Base-by-base conservation (phyloP, 2,329 filamentous ascomycete genomes). In the Trichoderma citrinoviride region DNA sequence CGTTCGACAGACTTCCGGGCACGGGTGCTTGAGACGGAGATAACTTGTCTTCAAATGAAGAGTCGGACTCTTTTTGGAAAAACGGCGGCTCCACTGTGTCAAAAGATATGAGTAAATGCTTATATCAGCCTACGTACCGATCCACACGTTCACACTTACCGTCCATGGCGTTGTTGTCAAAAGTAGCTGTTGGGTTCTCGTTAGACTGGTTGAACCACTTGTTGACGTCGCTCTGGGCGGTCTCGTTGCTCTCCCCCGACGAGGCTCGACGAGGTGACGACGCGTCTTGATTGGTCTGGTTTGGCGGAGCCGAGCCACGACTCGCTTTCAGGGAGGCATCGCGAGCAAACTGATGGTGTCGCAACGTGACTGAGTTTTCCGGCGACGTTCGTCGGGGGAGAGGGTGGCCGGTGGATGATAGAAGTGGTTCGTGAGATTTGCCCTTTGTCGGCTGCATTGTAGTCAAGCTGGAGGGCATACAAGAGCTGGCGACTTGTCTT, bases 171-270 rank as follows among this genome's bases (percentile, higher is more conserved):
- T 71, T 74, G 25, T 76, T 74, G 33, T 82, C 77, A 53, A 79
- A 79, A 0, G 74, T 76, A 12, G 76, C 77, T 0, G 75, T 78
- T 0, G 81, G 78, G 47, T 86, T 83, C 50, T 79, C 73, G 49
- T 86, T 86, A 5, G 81, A 83, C 12, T 74, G 76, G 41, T 86
- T 80, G 63, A 86, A 86, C 84, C 84, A 87, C 41, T 75, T 79
- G 41, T 78, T 82, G 0, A 83, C 78, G 58, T 86, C 83, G 67
- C 81, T 85, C 4, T 77, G 73, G 3, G 76, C 75, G 0, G 83
- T 85, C 23, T 79, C 76, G 52, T 82, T 76, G 41, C 82, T 85
- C 14, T 83, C 81, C 14, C 76, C 81, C 0, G 83, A 84, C 0
- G 82, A 85, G 37, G 82, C 76, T 23, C 75, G 73, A 4, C 73